A percentile compares a stretch with the other conserved stretches of the same genome.
Conservation (phyloP, 495 filamentous ascomycete species). For the Penicillium ochrochloron region DNA sequence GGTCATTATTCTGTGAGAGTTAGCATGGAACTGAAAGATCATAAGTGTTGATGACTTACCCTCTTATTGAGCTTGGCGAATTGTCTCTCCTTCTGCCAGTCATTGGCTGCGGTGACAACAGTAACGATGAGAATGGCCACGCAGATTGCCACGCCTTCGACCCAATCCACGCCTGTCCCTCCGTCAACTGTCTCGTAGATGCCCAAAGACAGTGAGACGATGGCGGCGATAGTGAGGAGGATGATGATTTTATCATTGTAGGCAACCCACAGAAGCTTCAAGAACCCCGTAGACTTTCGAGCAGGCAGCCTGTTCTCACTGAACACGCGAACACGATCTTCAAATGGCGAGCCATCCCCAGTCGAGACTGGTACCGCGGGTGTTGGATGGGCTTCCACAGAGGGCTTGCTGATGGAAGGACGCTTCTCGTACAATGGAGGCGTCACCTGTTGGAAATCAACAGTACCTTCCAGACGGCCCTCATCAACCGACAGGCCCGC, state of each 20-base stretch:
- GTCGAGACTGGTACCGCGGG: constrained; percentile 20
- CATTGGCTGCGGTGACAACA: constrained; percentile 73
- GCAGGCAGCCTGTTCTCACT: constrained; percentile 74
- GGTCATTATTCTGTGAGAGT: constrained; percentile 67
- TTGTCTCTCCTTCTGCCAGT: constrained; percentile 79
- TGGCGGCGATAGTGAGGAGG: constrained; percentile 70
- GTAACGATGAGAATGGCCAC: constrained; percentile 79
- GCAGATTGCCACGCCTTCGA: constrained; percentile 80
- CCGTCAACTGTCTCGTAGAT: constrained; percentile 64
- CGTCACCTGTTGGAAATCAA: constrained; percentile 67
- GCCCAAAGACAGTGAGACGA: constrained; percentile 72
- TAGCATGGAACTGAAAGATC: constrained; percentile 2
- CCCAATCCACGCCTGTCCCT: constrained; percentile 67
- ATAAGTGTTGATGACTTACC: constrained; percentile 31
- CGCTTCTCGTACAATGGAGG: constrained; percentile 26
- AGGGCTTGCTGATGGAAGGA: constrained; percentile 22
- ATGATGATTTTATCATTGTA: constrained; percentile 88
- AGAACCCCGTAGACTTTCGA: constrained; percentile 73
- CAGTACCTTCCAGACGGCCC: constrained; percentile 53
- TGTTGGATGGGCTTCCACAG: background rate
- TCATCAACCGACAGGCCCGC: constrained; percentile 72
- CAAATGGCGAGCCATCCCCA: constrained; percentile 46
- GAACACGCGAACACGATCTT: constrained; percentile 73
- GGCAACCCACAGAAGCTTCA: constrained; percentile 79
- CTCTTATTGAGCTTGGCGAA: constrained; percentile 79